A percentile compares a stretch with the other conserved stretches of the same genome.
Conservation (phyloP, 805 yeast species). For the Cyberlindnera xylosilytica region DNA sequence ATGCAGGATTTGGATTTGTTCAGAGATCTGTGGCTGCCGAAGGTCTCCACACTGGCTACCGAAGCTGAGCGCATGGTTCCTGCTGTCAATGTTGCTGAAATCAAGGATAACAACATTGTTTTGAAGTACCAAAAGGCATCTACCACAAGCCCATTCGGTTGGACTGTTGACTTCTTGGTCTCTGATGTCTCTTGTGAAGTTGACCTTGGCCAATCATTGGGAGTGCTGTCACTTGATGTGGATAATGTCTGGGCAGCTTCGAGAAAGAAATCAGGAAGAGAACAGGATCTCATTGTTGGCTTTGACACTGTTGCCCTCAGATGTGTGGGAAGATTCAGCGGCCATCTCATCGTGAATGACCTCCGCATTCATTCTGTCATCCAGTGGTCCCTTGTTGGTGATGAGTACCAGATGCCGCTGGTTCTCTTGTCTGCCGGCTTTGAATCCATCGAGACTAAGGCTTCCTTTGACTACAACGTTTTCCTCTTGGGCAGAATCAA, state of each 20-base stretch:
- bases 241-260: slow-evolving; percentile 69
- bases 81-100: neutral
- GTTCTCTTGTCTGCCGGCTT: slow-evolving; percentile 60
- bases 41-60: neutral
- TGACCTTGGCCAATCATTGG: slow-evolving; percentile 83
- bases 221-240: slow-evolving; percentile 52
- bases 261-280: slow-evolving; percentile 63
- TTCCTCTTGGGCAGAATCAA: slow-evolving; percentile 62
- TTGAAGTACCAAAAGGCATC: slow-evolving; percentile 54
- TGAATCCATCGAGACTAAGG: slow-evolving; percentile 51
- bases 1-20: slow-evolving; percentile 83
- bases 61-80: slow-evolving; percentile 25
- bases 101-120: slow-evolving; percentile 29
- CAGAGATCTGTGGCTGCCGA: slow-evolving; percentile 75
- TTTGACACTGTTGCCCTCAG: slow-evolving; percentile 46
- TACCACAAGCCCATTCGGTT: slow-evolving; percentile 65
- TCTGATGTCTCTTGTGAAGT: slow-evolving; percentile 50
- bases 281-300: slow-evolving; percentile 66
- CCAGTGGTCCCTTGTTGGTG: slow-evolving; percentile 57
- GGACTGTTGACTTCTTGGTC: slow-evolving; percentile 62
- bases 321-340: slow-evolving; percentile 81
- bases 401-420: slow-evolving; percentile 55
- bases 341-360: slow-evolving; percentile 49
- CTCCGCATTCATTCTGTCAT: slow-evolving; percentile 61
- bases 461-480: slow-evolving; percentile 82